A percentile compares a stretch with the other conserved stretches of the same genome.
phyloP scores from a whole-genome alignment of 202 grass and related monocot species.

The Dendrocalamus latiflorus region DNA sequence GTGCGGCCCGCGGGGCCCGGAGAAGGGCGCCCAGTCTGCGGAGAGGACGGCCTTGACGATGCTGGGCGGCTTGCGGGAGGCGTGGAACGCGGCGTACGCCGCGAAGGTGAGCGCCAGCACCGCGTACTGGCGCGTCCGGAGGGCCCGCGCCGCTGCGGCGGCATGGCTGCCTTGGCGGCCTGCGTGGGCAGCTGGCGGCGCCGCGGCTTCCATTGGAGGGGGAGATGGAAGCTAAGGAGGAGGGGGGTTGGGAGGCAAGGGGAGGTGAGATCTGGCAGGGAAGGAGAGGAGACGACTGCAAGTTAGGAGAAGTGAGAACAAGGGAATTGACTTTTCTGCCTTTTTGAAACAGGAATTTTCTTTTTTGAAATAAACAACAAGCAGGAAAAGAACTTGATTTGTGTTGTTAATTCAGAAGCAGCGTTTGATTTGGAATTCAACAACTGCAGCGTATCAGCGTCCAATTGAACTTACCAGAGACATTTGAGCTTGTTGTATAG shows the following conservation, averaged over 20 bases:
- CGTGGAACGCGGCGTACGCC: conserved; percentile 84
- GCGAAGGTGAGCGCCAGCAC: conserved; percentile 71
- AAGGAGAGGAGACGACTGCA: background rate
- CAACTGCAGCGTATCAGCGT: background rate
- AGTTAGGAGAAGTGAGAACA: background rate
- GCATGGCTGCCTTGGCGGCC: background rate
- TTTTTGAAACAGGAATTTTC: background rate
- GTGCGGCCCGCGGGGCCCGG: conserved; percentile 54
- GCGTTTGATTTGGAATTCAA: background rate
- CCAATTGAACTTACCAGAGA: background rate
- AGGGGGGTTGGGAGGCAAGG: background rate
- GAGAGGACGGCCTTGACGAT: conserved; percentile 86
- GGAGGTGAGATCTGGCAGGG: conserved; percentile 20
- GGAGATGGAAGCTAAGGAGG: background rate
- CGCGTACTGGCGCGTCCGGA: conserved; percentile 47
- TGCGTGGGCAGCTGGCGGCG: background rate
- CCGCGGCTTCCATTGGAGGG: conserved; percentile 32
- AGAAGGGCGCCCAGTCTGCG: conserved; percentile 64
- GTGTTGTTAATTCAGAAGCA: background rate
- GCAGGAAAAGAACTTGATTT: background rate
- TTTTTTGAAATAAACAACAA: background rate
- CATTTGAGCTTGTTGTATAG: background rate
- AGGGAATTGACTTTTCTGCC: background rate
- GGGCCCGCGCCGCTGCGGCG: background rate
- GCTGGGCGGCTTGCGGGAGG: conserved; percentile 92